A percentile compares a stretch with the other conserved stretches of the same genome.
phyloP scores from a whole-genome alignment of 2,329 filamentous ascomycete genomes.

The Neofusicoccum cordaticola region DNA sequence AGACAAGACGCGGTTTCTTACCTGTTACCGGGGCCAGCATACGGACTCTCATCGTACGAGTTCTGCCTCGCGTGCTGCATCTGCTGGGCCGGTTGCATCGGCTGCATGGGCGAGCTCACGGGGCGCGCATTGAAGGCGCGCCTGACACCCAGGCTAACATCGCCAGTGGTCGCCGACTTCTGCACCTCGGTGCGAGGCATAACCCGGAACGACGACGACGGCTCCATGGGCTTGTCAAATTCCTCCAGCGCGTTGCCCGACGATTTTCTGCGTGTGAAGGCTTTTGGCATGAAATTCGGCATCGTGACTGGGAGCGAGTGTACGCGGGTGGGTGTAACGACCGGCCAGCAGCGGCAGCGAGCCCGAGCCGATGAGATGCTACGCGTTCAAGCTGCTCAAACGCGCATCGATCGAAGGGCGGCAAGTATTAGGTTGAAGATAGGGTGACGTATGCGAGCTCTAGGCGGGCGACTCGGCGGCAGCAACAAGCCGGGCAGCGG shows the following conservation, averaged over 20 bases:
- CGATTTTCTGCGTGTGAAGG: conserved; percentile 37
- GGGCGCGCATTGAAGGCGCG: conserved; percentile 10
- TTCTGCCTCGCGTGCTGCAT: conserved; percentile 5
- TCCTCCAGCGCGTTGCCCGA: conserved; percentile 36
- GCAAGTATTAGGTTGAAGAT: background rate
- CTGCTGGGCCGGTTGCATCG: background rate
- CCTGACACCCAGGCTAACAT: conserved; percentile 3
- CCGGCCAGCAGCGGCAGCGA: conserved; percentile 4
- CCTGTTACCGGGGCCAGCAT: conserved; percentile 10
- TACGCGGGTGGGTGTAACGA: background rate
- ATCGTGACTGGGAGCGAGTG: conserved; percentile 1
- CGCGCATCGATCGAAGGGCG: background rate
- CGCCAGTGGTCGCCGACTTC: conserved; percentile 24
- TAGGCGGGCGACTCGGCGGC: background rate
- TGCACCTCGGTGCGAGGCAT: conserved; percentile 33
- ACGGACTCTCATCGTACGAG: conserved; percentile 23
- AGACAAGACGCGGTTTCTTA: background rate
- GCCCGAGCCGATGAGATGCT: background rate
- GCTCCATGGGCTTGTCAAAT: conserved; percentile 21
- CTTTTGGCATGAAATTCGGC: conserved; percentile 22
- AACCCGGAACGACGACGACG: conserved; percentile 33
- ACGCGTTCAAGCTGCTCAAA: background rate
- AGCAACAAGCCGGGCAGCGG: background rate
- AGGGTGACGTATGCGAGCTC: background rate
- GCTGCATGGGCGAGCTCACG: conserved; percentile 12